Percentiles rank a stretch among this genome's conserved stretches.
These are phyloP conservation scores for Talaromyces sp. DNA, from an alignment of 2,329 filamentous ascomycete genomes.

Conservation along the genomic window DNA sequence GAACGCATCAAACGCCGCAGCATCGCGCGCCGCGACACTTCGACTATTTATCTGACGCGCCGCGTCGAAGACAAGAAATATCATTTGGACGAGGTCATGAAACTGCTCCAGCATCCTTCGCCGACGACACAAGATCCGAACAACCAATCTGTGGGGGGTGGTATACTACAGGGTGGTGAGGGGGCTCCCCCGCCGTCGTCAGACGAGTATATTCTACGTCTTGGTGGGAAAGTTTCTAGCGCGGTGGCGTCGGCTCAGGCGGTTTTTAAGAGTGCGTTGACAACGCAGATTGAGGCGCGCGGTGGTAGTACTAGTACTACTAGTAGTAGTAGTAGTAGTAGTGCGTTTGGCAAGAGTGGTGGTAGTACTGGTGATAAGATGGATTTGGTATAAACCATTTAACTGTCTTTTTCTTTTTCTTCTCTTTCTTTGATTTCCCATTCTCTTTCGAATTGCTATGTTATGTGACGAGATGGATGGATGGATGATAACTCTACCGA, in stretches of 20 bases:
- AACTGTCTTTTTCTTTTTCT: neutral
- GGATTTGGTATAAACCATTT: neutral
- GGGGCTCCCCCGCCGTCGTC: neutral
- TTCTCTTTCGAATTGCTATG: neutral
- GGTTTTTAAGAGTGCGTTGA: constrained; percentile 6
- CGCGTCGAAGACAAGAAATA: constrained; percentile 43
- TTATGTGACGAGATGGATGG: neutral
- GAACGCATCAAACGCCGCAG: constrained; percentile 58
- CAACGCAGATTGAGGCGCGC: neutral
- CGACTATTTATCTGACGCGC: constrained; percentile 52
- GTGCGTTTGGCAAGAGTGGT: too few relatives aligned
- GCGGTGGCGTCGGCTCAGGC: constrained; percentile 3
- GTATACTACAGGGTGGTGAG: too few relatives aligned
- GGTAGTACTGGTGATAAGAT: neutral
- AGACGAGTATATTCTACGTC: constrained; percentile 9
- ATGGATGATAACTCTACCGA: neutral
- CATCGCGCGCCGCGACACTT: constrained; percentile 30
- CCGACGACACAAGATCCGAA: neutral
- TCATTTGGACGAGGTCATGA: constrained; percentile 23
- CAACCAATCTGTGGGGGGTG: too few relatives aligned
- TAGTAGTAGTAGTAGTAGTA: neutral
- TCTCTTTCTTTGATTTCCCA: neutral
- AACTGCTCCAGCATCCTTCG: constrained; percentile 19
- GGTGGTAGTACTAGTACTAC: neutral
- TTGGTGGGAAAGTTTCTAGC: constrained; percentile 1